Conservation (phyloP, 331 rosid genomes). For the Rosa hybrid region DNA sequence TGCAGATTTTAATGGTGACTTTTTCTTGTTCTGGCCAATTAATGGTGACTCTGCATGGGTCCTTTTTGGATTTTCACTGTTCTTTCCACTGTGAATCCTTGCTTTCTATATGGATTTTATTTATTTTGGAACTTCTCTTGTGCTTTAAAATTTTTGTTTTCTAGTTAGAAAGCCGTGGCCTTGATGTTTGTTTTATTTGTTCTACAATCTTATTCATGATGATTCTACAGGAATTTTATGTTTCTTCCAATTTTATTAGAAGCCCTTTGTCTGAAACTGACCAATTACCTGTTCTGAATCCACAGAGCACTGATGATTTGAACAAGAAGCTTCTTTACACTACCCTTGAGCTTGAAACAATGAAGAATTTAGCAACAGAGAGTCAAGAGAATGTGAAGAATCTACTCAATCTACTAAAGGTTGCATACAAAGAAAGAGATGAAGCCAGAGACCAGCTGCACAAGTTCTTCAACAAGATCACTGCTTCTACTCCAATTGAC, state of each 20-base stretch:
- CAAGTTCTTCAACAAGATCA: conserved; percentile 38
- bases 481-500: conserved; percentile 31
- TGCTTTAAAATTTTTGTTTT: not conserved
- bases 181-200: not conserved
- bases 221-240: not conserved
- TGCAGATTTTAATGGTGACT: conserved; percentile 21
- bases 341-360: conserved; percentile 54
- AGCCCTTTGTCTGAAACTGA: not conserved
- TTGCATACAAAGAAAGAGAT: conserved; percentile 66
- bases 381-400: conserved; percentile 36
- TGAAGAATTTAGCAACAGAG: conserved; percentile 40
- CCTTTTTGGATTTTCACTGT: conserved; percentile 13
- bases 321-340: conserved; percentile 53
- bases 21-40: not conserved
- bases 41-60: not conserved
- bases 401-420: conserved; percentile 42
- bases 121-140: not conserved
- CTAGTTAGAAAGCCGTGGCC: not conserved
- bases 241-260: not conserved
- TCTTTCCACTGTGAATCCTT: conserved; percentile 26
- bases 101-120: not conserved
- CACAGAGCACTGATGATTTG: conserved; percentile 57
- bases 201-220: not conserved
- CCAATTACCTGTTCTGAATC: conserved; percentile 21
- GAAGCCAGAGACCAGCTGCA: conserved; percentile 61